Conservation (phyloP, 441 rosid genomes). For the Populus hybrid region DNA sequence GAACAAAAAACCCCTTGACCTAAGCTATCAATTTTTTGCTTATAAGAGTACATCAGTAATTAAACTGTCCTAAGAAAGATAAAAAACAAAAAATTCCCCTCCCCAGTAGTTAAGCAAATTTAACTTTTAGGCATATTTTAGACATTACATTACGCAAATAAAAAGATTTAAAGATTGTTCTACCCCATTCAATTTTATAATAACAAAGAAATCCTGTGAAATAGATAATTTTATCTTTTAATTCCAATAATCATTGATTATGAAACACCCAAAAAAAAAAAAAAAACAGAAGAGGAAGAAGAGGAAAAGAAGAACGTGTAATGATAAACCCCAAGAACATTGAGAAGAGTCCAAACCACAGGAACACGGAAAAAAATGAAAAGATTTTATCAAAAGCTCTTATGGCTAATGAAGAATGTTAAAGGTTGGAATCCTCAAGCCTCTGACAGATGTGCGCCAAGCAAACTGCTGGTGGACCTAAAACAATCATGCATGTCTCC, state of each 20-base stretch:
- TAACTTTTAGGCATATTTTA: not conserved
- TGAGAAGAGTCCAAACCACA: too few relatives aligned
- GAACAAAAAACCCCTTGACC: not conserved
- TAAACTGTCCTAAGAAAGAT: not conserved
- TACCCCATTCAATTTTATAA: not conserved
- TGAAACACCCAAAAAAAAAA: too few relatives aligned
- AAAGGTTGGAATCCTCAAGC: not conserved
- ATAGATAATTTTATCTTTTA: not conserved
- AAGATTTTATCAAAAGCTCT: too few relatives aligned
- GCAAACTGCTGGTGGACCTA: constrained; percentile 9
- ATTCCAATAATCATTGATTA: too few relatives aligned
- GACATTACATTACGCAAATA: not conserved
- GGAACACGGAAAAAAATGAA: too few relatives aligned
- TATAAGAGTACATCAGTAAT: not conserved
- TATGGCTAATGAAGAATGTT: not conserved
- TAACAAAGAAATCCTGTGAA: not conserved
- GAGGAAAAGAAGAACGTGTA: too few relatives aligned
- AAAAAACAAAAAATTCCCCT: not conserved
- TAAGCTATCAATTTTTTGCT: not conserved
- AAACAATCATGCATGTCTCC: constrained; percentile 18
- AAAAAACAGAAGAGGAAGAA: too few relatives aligned
- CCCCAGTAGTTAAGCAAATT: not conserved
- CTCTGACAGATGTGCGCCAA: not conserved
- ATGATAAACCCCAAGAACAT: too few relatives aligned
- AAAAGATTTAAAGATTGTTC: not conserved